These are phyloP conservation scores for Tulasnella sp. DNA, from an alignment of 768 basidiomycete genomes.

Conservation along the genomic window DNA sequence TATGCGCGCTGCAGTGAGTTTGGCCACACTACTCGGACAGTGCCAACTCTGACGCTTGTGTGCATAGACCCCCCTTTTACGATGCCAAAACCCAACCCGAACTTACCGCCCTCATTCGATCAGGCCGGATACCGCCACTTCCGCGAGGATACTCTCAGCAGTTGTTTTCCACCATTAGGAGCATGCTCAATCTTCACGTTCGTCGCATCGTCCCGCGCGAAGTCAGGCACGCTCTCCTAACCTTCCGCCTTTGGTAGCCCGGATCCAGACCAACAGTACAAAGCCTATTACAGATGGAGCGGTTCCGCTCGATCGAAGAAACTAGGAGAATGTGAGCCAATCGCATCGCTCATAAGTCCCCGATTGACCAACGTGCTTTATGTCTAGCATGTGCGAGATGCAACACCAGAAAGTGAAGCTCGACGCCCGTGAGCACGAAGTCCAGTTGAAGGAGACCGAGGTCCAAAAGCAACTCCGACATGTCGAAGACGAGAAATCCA, in stretches of 20 bases:
- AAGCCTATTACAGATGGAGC: constrained; percentile 51
- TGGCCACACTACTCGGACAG: not conserved
- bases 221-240: constrained; percentile 8
- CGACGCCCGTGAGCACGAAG: constrained; percentile 76
- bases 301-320: constrained; percentile 42
- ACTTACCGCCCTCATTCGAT: constrained; percentile 70
- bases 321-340: constrained; percentile 46
- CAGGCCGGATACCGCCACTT: constrained; percentile 86
- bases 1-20: constrained; percentile 75
- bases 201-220: constrained; percentile 32
- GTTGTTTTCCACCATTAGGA: constrained; percentile 68
- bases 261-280: constrained; percentile 81
- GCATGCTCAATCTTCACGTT: constrained; percentile 84
- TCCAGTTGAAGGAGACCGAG: constrained; percentile 1
- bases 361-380: not conserved
- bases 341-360: not conserved
- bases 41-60: not conserved
- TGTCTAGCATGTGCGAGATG: not conserved
- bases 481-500: constrained; percentile 9
- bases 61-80: constrained; percentile 70
- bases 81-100: constrained; percentile 88
- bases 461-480: not conserved
- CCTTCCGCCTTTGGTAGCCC: constrained; percentile 48
- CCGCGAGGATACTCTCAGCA: constrained; percentile 77
- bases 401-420: constrained; percentile 30